Evolutionary conservation across 2,329 filamentous ascomycete species (phyloP).

Genomic region (Cadophora sp.): DNA sequence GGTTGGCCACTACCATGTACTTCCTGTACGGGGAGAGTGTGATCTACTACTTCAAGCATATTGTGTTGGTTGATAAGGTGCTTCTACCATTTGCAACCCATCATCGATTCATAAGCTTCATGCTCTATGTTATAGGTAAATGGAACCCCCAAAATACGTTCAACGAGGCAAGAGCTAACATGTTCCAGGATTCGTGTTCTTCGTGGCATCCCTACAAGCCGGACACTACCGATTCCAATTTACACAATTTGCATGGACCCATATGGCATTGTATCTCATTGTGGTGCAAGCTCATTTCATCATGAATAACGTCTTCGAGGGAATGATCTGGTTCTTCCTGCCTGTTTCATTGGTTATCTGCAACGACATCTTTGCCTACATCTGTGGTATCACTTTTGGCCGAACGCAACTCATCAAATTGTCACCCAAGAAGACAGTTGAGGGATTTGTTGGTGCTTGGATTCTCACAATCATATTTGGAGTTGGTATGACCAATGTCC

Average conservation of each 20-base stretch:
- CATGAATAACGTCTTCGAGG: conserved; percentile 99
- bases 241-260: conserved; percentile 98
- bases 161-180: conserved; percentile 39
- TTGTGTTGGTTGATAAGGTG: conserved; percentile 92
- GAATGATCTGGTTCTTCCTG: conserved; percentile 99
- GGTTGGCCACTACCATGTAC: conserved; percentile 98
- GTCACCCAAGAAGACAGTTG: conserved; percentile 98
- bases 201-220: conserved; percentile 91
- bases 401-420: conserved; percentile 97
- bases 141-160: background rate
- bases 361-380: conserved; percentile 98
- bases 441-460: conserved; percentile 97
- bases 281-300: conserved; percentile 98
- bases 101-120: conserved; percentile 98
- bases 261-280: conserved; percentile 98
- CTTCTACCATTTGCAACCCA: conserved; percentile 93
- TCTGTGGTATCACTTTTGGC: conserved; percentile 96
- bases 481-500: conserved; percentile 78
- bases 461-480: conserved; percentile 91
- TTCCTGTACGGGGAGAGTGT: conserved; percentile 98
- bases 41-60: conserved; percentile 99
- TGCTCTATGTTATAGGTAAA: conserved; percentile 93
- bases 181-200: conserved; percentile 88
- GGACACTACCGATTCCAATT: conserved; percentile 99
- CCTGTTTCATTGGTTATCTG: conserved; percentile 95